These are phyloP conservation scores for Yamadazyma laniorum DNA, from an alignment of 805 yeast genomes.

Conservation along the genomic window DNA sequence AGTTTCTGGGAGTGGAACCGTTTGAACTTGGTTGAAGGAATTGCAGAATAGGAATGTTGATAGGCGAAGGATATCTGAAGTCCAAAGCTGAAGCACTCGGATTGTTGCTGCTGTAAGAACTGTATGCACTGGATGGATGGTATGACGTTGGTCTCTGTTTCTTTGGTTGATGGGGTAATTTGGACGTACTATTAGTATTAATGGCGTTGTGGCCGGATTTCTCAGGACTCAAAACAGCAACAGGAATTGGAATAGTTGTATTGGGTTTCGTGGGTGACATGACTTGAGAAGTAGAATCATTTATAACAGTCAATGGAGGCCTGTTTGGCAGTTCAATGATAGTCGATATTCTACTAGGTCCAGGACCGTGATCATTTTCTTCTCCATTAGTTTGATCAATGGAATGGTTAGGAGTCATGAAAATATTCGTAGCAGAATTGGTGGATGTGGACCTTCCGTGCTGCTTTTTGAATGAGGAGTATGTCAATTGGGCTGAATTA, in stretches of 20 bases:
- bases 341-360: slow-evolving; percentile 8
- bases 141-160: slow-evolving; percentile 84
- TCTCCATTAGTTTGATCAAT: not conserved
- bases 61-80: slow-evolving; percentile 33
- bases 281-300: slow-evolving; percentile 1
- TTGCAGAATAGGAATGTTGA: slow-evolving; percentile 22
- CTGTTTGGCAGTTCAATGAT: slow-evolving; percentile 18
- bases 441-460: slow-evolving; percentile 38
- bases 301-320: slow-evolving; percentile 14
- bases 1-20: slow-evolving; percentile 9
- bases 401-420: not conserved
- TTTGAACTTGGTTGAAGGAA: slow-evolving; percentile 10
- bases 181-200: slow-evolving; percentile 20
- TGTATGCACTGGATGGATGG: slow-evolving; percentile 57
- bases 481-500: slow-evolving; percentile 25
- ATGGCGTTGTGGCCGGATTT: not conserved
- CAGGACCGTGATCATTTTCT: not conserved
- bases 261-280: slow-evolving; percentile 6
- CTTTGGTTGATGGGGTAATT: slow-evolving; percentile 46
- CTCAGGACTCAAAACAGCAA: slow-evolving; percentile 1
- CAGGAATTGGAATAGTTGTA: slow-evolving; percentile 9
- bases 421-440: slow-evolving; percentile 4
- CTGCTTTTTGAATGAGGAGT: slow-evolving; percentile 22
- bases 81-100: slow-evolving; percentile 36
- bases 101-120: slow-evolving; percentile 24